A percentile compares a stretch with the other conserved stretches of the same genome.
phyloP scores from a whole-genome alignment of 495 filamentous ascomycete species.

The Amphirosellinia nigrospora region DNA sequence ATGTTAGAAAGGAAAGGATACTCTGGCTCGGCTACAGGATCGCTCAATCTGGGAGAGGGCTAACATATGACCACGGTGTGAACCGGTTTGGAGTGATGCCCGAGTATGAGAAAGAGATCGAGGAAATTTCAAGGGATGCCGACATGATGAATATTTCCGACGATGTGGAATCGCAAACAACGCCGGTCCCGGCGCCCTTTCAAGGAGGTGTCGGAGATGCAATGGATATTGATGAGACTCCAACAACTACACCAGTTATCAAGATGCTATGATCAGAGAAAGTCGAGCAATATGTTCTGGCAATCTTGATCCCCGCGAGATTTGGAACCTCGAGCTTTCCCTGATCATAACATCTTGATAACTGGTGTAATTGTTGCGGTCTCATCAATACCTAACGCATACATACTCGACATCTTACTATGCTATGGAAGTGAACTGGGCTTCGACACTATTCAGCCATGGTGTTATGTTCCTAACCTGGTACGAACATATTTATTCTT shows the following conservation, averaged over 20 bases:
- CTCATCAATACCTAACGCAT: neutral
- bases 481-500: neutral
- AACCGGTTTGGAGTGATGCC: slow-evolving; percentile 42
- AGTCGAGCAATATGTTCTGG: neutral
- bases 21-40: slow-evolving; percentile 72
- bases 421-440: neutral
- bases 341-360: too few relatives aligned
- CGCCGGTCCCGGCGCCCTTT: neutral
- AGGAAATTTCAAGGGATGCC: slow-evolving; percentile 28
- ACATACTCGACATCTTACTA: neutral
- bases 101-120: slow-evolving; percentile 33
- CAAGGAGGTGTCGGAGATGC: slow-evolving; percentile 27
- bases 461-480: neutral
- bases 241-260: slow-evolving; percentile 30
- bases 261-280: slow-evolving; percentile 21
- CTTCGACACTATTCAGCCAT: neutral
- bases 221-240: slow-evolving; percentile 34
- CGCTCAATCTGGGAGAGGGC: slow-evolving; percentile 47
- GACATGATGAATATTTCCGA: slow-evolving; percentile 33
- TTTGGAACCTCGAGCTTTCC: too few relatives aligned
- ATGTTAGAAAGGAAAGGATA: slow-evolving; percentile 73
- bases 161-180: neutral
- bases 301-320: too few relatives aligned
- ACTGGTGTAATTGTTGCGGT: neutral
- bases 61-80: slow-evolving; percentile 41